A percentile compares a stretch with the other conserved stretches of the same genome.
Evolutionary conservation across 1,139 yeast genomes (phyloP).

Genomic region (Suhomyces atakaporum): DNA sequence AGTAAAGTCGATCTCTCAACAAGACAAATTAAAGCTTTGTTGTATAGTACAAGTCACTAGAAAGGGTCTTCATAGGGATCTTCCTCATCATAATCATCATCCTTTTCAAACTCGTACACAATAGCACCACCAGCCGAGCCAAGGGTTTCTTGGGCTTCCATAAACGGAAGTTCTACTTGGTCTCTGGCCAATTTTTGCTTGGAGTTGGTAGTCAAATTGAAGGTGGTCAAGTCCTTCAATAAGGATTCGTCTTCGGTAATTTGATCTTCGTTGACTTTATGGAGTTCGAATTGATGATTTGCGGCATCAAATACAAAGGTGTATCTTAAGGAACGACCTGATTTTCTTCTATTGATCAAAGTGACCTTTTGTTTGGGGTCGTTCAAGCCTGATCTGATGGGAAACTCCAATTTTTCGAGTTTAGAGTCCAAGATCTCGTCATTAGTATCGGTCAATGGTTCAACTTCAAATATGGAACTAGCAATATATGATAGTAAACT

Average conservation of each 20-base stretch:
- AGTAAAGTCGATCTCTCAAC: too few species aligned
- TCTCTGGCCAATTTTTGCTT: slow-evolving; percentile 79
- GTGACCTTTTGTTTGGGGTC: slow-evolving; percentile 45
- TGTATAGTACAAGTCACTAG: slow-evolving; percentile 31
- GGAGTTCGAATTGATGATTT: slow-evolving; percentile 52
- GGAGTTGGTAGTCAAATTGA: slow-evolving; percentile 73
- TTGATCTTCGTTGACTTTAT: slow-evolving; percentile 25
- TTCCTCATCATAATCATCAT: slow-evolving; percentile 93
- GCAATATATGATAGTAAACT: slow-evolving; percentile 66
- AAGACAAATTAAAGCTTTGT: too few species aligned
- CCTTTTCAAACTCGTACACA: slow-evolving; percentile 84
- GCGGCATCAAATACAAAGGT: slow-evolving; percentile 52
- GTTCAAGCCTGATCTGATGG: slow-evolving; percentile 49
- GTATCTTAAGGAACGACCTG: slow-evolving; percentile 74
- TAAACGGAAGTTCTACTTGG: slow-evolving; percentile 82
- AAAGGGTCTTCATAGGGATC: slow-evolving; percentile 98
- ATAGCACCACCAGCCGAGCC: slow-evolving; percentile 85
- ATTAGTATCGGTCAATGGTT: slow-evolving; percentile 42
- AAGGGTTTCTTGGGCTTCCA: slow-evolving; percentile 78
- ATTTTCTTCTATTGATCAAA: slow-evolving; percentile 72
- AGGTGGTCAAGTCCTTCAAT: slow-evolving; percentile 77
- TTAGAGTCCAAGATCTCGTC: slow-evolving; percentile 53
- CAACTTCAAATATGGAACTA: slow-evolving; percentile 64
- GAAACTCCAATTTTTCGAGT: slow-evolving; percentile 48
- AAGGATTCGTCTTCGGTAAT: slow-evolving; percentile 39